Conservation (phyloP, 2,329 filamentous ascomycete species). For the Biscogniauxia mediterranea region DNA sequence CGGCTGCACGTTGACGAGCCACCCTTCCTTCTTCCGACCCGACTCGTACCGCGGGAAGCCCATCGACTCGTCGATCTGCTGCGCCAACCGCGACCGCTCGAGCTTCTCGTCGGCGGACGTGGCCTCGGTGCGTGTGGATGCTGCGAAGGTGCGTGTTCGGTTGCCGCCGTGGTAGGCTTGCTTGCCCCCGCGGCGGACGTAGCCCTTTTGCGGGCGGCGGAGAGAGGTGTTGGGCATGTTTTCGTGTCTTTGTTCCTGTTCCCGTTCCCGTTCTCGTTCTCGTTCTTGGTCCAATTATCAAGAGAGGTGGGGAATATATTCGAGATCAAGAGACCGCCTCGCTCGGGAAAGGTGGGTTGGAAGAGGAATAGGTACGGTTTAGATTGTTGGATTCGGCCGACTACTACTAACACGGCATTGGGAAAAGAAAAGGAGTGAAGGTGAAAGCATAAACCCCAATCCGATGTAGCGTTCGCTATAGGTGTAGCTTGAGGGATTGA, state of each 20-base stretch:
- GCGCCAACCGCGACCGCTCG: slow-evolving; percentile 78
- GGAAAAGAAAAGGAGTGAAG: not conserved
- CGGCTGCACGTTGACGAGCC: slow-evolving; percentile 93
- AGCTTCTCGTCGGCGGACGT: slow-evolving; percentile 92
- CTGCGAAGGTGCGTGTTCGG: slow-evolving; percentile 73
- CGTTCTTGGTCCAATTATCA: not conserved
- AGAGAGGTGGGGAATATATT: not conserved
- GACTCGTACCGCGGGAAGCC: slow-evolving; percentile 91
- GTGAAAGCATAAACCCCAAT: not conserved
- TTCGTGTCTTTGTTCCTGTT: slow-evolving; percentile 8
- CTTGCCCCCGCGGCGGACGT: slow-evolving; percentile 67
- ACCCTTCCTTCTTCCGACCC: slow-evolving; percentile 76
- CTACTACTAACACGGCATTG: slow-evolving; percentile 1
- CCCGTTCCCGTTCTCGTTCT: too few species aligned
- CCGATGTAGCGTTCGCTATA: not conserved
- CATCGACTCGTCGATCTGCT: slow-evolving; percentile 91
- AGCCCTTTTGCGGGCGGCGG: slow-evolving; percentile 62
- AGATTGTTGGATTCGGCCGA: not conserved
- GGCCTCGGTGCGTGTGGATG: slow-evolving; percentile 73
- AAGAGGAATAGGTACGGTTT: not conserved
- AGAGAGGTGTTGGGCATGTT: slow-evolving; percentile 61
- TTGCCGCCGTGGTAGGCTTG: slow-evolving; percentile 66
- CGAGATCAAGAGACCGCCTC: too few species aligned
- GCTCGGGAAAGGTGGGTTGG: not conserved
- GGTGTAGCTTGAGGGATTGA: not conserved